These are phyloP conservation scores for Phyllosticta ampelicida DNA, from an alignment of 2,329 filamentous ascomycete genomes.

Conservation along the genomic window DNA sequence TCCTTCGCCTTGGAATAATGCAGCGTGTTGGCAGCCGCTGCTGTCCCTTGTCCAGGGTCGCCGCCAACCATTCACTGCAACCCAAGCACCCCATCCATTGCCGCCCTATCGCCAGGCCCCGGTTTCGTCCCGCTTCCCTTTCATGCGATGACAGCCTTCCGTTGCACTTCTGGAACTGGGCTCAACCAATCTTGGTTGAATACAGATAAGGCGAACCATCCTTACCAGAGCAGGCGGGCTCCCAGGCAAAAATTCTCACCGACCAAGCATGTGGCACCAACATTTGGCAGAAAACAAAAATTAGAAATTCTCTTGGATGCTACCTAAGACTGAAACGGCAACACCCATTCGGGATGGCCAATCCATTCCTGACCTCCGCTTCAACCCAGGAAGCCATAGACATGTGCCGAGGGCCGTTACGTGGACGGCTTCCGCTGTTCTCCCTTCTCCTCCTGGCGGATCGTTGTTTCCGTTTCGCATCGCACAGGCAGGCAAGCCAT, in stretches of 20 bases:
- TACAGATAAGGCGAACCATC: not conserved
- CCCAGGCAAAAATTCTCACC: not conserved
- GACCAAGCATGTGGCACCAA: not conserved
- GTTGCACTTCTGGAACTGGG: conserved; percentile 5
- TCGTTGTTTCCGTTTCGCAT: not conserved
- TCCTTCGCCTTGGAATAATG: no score
- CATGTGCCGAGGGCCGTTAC: not conserved
- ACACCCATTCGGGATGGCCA: not conserved
- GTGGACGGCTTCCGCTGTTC: not conserved
- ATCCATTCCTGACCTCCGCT: not conserved
- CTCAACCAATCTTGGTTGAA: not conserved
- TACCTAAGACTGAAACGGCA: not conserved
- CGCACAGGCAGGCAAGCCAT: not conserved
- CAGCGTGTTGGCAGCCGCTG: no score
- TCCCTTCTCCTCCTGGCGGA: not conserved
- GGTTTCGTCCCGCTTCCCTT: conserved; percentile 9
- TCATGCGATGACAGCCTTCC: not conserved
- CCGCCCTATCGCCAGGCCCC: not conserved
- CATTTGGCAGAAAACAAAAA: not conserved
- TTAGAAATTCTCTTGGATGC: not conserved
- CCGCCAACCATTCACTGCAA: not conserved
- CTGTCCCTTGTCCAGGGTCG: not conserved
- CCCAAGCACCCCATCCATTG: not conserved
- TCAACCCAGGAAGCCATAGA: not conserved
- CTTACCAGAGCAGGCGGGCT: not conserved